Base-by-base conservation (phyloP, 2,329 filamentous ascomycete species). In the Apiospora malaysiana region DNA sequence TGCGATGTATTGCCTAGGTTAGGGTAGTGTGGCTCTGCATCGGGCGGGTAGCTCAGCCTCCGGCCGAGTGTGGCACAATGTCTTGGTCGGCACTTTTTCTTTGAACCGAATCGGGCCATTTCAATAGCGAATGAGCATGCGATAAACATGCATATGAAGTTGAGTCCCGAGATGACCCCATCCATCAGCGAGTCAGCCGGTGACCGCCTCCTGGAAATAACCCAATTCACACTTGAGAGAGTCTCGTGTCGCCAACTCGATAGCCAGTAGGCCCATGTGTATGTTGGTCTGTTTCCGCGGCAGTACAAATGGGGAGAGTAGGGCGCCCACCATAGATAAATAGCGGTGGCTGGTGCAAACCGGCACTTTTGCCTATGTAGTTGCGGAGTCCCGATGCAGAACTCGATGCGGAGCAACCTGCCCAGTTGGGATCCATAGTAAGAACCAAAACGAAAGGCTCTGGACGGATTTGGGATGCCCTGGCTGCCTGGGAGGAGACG, bases 371-470 rank as follows among this genome's bases (percentile, higher is more conserved):
- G 37, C 16, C 27, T 37, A 37, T 21, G 27, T 63, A 40, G 16
- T n/a, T 40, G 37, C 56, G 18, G 27, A 63, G 21, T 63, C 56
- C 56, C 56, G 56, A 63, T 63, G 56, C 56, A 63, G 56, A 63
- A 63, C 56, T 63, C 32, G 32, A 40, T 40, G 56, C 56, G 56
- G 56, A 63, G 56, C 32, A 63, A 63, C 56, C 32, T 63, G 56
- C 27, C 56, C 16, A 40, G 56, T 63, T 63, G 56, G 56, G 56
- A 8, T 63, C 56, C 56, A 40, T 63, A 40, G 27, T 63, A 40
- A 63, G 56, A 63, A 63, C 56, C 37, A 63, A 63, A 14, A 45
- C 8, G 51, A 63, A 63, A 6, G 32, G 2, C 32, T 63, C 32
- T 63, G 56, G 32, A 63, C 56, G 56, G 27, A 63, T 63, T 63